Evolutionary conservation across 495 filamentous ascomycete species (phyloP), one percentile per base, ranked within the genome.

Genomic region (Aspergillus avenaceus): DNA sequence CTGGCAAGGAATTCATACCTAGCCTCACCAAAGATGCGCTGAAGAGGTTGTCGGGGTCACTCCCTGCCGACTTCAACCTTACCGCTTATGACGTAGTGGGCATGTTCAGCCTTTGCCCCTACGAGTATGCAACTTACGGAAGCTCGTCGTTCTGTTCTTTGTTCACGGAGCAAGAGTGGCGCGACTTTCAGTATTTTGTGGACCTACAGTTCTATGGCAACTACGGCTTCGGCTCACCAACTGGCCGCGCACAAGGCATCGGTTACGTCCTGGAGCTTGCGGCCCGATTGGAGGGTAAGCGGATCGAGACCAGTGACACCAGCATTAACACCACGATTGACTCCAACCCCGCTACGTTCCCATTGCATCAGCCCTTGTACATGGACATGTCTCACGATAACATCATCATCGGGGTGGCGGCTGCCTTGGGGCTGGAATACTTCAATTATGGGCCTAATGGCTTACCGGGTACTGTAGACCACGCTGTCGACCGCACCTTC

Each of bases 201-300:
- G 84, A 86, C 50, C 61, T 87, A 19, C 62, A 64, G 22, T 87
- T 83, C 65, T 76, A 78, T 43, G 80, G 82, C 32, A 66, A 76
- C 50, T 70, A 72, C 41, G 77, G 65, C 48, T 84, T 79, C 56
- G 79, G 78, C 19, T 81, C 79, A 1, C 78, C 82, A 1, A 76
- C 72, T 5, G 82, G 81, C 21, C 72, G 84, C 8, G 84, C 84
- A 8, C 71, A 81, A 19, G 83, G 82, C 1, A 76, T 84, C 29
- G 83, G 81, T 26, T 86, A 81, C 49, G 75, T 84, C 9, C 66
- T 82, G 45, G 83, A 86, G 63, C 73, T 84, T 27, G 61, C 80
- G 1, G 83, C 81, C 5, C 70, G 83, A 16, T 70, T 85, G 4
- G 50, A 76, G 45, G 68, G 79, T 58, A 79, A 82, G 53, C 69